These are phyloP conservation scores for Bonia amplexicaulis DNA, from an alignment of 176 grass and related monocot genomes.

Conservation along the genomic window DNA sequence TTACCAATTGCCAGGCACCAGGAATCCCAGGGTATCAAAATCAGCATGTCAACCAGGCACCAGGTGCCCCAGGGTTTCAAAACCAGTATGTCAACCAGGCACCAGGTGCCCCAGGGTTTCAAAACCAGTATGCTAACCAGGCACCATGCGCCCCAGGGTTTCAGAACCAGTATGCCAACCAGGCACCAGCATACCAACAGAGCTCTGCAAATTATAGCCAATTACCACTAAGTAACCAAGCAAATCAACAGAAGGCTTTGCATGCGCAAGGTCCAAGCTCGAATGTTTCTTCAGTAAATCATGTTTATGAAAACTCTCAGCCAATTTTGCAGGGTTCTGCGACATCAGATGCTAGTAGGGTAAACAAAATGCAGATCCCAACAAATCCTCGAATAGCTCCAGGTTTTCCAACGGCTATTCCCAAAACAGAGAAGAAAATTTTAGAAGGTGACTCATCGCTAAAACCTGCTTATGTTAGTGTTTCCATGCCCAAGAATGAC, in stretches of 20 bases:
- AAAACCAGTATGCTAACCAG: constrained; percentile 33
- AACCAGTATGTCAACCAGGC: constrained; percentile 1
- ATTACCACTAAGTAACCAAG: constrained; percentile 44
- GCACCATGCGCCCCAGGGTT: background rate
- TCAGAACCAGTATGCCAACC: constrained; percentile 30
- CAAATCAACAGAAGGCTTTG: constrained; percentile 48
- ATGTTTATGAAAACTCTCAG: constrained; percentile 35
- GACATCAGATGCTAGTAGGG: constrained; percentile 30
- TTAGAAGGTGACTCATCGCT: constrained; percentile 26
- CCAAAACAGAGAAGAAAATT: constrained; percentile 43
- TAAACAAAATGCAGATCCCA: constrained; percentile 70
- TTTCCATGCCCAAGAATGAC: constrained; percentile 51
- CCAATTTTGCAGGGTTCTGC: constrained; percentile 28
- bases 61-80: constrained; percentile 25
- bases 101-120: background rate
- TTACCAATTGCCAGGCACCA: constrained; percentile 9
- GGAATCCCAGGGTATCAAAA: background rate
- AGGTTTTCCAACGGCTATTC: constrained; percentile 32
- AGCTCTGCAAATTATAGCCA: constrained; percentile 27
- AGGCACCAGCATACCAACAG: constrained; percentile 37
- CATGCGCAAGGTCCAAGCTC: constrained; percentile 48
- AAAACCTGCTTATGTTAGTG: constrained; percentile 76
- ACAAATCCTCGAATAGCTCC: constrained; percentile 83
- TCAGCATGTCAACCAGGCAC: constrained; percentile 13
- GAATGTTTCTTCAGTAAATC: constrained; percentile 46